Conservation (phyloP, 768 basidiomycete species). For the Cystofilobasidium macerans region DNA sequence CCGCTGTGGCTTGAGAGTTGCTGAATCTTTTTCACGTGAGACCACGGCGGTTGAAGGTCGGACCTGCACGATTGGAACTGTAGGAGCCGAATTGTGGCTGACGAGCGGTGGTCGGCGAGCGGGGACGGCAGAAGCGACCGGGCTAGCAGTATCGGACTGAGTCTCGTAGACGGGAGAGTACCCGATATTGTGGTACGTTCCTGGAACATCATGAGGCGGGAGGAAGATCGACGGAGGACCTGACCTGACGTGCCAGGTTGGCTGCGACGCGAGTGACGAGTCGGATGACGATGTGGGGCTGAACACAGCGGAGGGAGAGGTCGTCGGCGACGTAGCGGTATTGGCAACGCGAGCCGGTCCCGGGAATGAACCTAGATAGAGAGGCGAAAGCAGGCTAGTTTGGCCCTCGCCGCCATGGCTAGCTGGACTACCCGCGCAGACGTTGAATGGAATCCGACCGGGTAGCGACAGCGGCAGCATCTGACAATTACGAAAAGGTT, state of each 20-base stretch:
- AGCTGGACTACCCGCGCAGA: neutral
- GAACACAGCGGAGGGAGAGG: neutral
- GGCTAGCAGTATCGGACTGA: neutral
- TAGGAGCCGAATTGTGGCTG: neutral
- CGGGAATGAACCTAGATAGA: neutral
- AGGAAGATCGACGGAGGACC: neutral
- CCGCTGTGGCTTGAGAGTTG: neutral
- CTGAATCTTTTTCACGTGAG: neutral
- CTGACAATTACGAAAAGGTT: too few relatives aligned
- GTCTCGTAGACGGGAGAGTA: neutral
- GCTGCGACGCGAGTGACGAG: neutral
- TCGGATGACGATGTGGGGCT: neutral
- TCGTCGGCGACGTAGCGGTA: neutral
- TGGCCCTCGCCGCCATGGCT: neutral
- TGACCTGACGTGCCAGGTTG: neutral
- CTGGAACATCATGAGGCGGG: neutral
- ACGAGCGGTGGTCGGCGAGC: neutral
- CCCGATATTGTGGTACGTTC: too few relatives aligned
- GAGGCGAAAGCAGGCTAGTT: neutral
- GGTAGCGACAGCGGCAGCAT: neutral
- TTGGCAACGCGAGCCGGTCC: too few relatives aligned
- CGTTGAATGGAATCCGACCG: neutral
- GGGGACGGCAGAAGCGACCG: neutral
- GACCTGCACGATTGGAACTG: neutral
- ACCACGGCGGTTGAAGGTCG: neutral